Evolutionary conservation across 306 rosid genomes (phyloP).

Genomic region (Astragalus membranaceus): DNA sequence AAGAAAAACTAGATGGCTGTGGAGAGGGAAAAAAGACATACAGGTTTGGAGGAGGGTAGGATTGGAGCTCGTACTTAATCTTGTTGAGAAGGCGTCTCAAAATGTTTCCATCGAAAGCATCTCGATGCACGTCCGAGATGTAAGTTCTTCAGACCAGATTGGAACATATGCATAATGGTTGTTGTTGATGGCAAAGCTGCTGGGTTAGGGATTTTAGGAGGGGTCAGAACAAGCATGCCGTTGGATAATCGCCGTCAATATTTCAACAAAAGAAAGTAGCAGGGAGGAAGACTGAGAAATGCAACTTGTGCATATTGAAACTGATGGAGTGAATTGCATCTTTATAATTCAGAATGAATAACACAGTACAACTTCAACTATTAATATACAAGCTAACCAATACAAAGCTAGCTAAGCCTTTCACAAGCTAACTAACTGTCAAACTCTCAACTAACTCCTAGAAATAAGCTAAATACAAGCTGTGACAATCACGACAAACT

Average conservation of each 20-base stretch:
- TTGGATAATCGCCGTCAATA: not conserved
- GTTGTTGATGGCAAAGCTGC: not conserved
- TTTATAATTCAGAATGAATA: no score
- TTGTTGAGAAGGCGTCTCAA: conserved; percentile 63
- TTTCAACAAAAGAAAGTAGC: no score
- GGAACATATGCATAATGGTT: conserved; percentile 2
- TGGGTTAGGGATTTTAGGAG: conserved; percentile 36
- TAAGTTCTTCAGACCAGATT: conserved; percentile 34
- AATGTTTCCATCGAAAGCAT: conserved; percentile 65
- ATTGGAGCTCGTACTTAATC: conserved; percentile 63
- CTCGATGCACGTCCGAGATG: conserved; percentile 60
- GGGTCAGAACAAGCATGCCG: conserved; percentile 54
- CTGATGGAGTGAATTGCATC: no score
- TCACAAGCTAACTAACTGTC: no score
- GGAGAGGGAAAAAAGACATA: conserved; percentile 29
- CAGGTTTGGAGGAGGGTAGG: conserved; percentile 43
- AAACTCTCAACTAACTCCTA: no score
- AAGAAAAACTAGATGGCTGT: not conserved
- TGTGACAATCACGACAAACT: no score
- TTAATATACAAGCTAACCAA: no score
- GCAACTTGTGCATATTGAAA: no score
- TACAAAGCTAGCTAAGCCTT: no score
- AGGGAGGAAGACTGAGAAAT: no score
- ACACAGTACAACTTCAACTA: no score
- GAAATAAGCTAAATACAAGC: no score